Percentiles rank a stretch among this genome's conserved stretches.
These are phyloP conservation scores for Podospora appendiculata DNA, from an alignment of 495 filamentous ascomycete genomes.

Conservation along the genomic window DNA sequence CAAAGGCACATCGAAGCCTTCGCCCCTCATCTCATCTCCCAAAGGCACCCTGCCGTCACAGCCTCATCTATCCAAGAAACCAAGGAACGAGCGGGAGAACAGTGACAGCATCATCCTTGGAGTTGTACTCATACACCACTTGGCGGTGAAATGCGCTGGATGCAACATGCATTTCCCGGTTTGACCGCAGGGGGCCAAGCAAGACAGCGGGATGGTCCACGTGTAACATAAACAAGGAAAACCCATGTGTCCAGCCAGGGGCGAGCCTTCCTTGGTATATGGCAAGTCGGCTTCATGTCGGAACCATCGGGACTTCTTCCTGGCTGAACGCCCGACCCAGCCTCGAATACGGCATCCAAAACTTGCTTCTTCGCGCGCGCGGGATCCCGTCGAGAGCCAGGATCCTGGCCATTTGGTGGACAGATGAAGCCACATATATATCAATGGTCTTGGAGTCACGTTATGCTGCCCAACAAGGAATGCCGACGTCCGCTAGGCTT, in stretches of 20 bases:
- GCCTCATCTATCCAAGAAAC: not conserved
- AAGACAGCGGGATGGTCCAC: not conserved
- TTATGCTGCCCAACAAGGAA: not conserved
- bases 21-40: not conserved
- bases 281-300: not conserved
- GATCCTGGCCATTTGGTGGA: no score
- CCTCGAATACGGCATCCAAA: not conserved
- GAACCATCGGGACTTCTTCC: not conserved
- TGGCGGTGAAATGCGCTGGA: not conserved
- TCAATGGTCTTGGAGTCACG: not conserved
- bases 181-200: not conserved
- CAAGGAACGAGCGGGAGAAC: not conserved
- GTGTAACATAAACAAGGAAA: not conserved
- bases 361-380: not conserved
- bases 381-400: no score
- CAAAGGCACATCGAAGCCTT: not conserved
- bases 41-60: not conserved
- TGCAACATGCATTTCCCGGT: conserved; percentile 1
- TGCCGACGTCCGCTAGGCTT: not conserved
- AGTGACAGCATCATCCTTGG: not conserved
- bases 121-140: not conserved
- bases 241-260: not conserved
- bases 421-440: not conserved
- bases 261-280: not conserved
- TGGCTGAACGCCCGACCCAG: not conserved